phyloP scores from a whole-genome alignment of 2,329 filamentous ascomycete species.

The Atkinsonella hypoxylon region DNA sequence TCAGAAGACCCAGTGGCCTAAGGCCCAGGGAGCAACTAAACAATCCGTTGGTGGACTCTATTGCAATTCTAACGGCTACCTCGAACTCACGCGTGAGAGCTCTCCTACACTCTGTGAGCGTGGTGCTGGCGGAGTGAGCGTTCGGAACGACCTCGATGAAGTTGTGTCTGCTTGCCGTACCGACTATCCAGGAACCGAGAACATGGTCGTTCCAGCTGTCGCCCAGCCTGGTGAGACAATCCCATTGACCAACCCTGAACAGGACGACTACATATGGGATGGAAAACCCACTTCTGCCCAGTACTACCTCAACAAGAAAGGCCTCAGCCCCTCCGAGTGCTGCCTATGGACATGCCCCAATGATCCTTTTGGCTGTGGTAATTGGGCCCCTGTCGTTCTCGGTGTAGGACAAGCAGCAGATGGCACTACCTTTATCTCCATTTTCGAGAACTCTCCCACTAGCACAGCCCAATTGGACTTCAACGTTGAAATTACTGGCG shows the following conservation, averaged over 20 bases:
- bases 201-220: constrained; percentile 68
- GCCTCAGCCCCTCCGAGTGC: constrained; percentile 50
- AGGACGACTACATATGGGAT: constrained; percentile 68
- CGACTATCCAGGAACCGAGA: constrained; percentile 88
- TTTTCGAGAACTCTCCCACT: constrained; percentile 76
- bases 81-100: constrained; percentile 62
- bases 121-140: constrained; percentile 57
- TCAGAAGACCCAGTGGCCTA: constrained; percentile 85
- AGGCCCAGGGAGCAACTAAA: constrained; percentile 60
- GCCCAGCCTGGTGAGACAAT: constrained; percentile 46
- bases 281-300: constrained; percentile 71
- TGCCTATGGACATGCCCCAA: constrained; percentile 59
- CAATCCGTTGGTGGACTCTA: constrained; percentile 82
- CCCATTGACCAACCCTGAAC: constrained; percentile 64
- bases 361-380: constrained; percentile 49
- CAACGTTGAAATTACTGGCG: constrained; percentile 65
- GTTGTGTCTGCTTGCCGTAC: constrained; percentile 77
- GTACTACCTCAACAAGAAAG: constrained; percentile 90
- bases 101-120: constrained; percentile 61
- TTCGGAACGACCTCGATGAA: constrained; percentile 61
- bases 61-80: constrained; percentile 62
- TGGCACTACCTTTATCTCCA: constrained; percentile 64
- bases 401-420: constrained; percentile 59
- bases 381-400: constrained; percentile 80
- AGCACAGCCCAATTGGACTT: constrained; percentile 60